phyloP scores from a whole-genome alignment of 306 rosid genomes.

The Parietaria judaica region DNA sequence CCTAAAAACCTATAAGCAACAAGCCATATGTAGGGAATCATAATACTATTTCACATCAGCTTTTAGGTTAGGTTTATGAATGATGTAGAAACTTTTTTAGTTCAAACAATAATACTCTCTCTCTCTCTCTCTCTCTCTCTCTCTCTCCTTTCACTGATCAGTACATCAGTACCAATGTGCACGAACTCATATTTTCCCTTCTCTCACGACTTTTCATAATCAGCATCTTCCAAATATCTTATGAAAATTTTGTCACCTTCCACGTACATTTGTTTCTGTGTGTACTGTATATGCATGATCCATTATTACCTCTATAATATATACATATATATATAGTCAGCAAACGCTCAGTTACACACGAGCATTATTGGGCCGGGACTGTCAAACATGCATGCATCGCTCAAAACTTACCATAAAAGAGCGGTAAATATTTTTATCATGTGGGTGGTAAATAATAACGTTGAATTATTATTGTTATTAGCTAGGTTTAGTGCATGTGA shows the following conservation, averaged over 20 bases:
- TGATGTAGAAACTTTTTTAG: not conserved
- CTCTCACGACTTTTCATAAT: not conserved
- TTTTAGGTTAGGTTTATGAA: not conserved
- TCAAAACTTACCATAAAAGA: not conserved
- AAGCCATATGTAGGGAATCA: no score
- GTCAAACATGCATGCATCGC: not conserved
- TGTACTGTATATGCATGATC: not conserved
- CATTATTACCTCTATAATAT: not conserved
- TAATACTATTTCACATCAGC: no score
- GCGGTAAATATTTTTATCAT: not conserved
- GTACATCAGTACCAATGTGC: slow-evolving; percentile 13
- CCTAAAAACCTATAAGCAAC: no score
- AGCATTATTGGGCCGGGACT: not conserved
- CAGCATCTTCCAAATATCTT: slow-evolving; percentile 1
- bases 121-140: not conserved
- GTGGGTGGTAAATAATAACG: no score
- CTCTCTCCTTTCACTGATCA: slow-evolving; percentile 4
- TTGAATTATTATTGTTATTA: no score
- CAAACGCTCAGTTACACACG: not conserved
- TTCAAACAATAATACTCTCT: slow-evolving; percentile 2
- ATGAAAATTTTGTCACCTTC: slow-evolving; percentile 1
- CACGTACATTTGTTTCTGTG: not conserved
- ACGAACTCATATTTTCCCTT: slow-evolving; percentile 7
- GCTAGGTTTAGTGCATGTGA: no score
- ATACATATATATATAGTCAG: slow-evolving; percentile 4